Base-by-base conservation (phyloP, 2,329 filamentous ascomycete genomes). In the Plectosphaerella cucumerina region DNA sequence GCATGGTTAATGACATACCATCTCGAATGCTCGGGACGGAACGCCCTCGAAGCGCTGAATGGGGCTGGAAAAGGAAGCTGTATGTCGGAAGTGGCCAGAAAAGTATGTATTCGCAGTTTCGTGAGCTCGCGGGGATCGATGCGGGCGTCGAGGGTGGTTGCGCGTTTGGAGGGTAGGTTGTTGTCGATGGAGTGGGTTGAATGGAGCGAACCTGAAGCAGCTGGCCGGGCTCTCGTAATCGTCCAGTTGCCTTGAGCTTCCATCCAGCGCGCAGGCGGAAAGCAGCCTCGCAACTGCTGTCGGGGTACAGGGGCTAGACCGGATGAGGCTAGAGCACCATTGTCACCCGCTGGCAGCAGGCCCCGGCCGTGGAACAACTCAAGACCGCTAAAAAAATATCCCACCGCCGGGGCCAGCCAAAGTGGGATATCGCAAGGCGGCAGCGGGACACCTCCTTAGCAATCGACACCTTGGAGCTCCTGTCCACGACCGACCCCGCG, bases 1-100 rank as follows among this genome's bases (percentile, higher is more conserved):
- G 49, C 35, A 18, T 42, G n/a, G 39, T 21, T 10, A 42, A 18
- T 44, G 34, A 45, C 70, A 62, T 57, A 76, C 73, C 73, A 76
- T 75, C 61, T 59, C 72, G 67, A 57, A 64, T 60, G 62, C 62
- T 64, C 62, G 63, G 52, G 60, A 58, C 53, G 54, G 49, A 50
- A 54, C 56, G 55, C 56, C 55, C 54, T 57, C 50, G 53, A 23
- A 49, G 50, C 50, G 34, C n/a, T 14, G 31, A 21, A 14, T 21
- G 17, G 12, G 17, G 18, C 39, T 42, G 17, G n/a, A 14, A 42
- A 17, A 42, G 8, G 26, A 31, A 31, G 12, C 26, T 31, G 8
- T 8, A 10, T 31, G 8, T 20, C 17, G 39, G 18, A 17, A 2
- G 35, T 20, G 18, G 5, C 6, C 39, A 11, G n/a, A 20, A 39